These are phyloP conservation scores for Candida adriatica DNA, from an alignment of 805 yeast genomes.

Conservation along the genomic window DNA sequence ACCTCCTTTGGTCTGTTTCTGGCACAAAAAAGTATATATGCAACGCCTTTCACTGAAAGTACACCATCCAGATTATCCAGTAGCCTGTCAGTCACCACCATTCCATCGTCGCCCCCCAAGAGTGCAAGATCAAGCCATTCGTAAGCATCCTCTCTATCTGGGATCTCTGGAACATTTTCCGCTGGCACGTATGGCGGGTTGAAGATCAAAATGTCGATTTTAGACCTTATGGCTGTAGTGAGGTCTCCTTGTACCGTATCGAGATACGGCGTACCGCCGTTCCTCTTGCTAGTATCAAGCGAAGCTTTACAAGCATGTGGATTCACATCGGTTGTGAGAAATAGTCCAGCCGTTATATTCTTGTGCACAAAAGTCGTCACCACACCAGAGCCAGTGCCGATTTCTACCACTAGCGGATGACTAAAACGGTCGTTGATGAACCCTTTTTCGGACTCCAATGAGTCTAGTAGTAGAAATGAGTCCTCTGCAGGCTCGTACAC, in stretches of 20 bases:
- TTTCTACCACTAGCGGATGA: constrained; percentile 61
- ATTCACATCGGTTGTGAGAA: constrained; percentile 72
- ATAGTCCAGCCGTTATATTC: constrained; percentile 42
- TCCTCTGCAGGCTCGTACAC: constrained; percentile 97
- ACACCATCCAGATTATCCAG: constrained; percentile 46
- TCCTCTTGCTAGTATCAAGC: constrained; percentile 34
- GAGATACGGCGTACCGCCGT: constrained; percentile 26
- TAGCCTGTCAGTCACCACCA: constrained; percentile 71
- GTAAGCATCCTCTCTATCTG: constrained; percentile 40
- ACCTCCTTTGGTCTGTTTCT: constrained; percentile 74
- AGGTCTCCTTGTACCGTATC: constrained; percentile 55
- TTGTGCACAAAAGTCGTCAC: constrained; percentile 71
- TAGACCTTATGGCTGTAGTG: constrained; percentile 38
- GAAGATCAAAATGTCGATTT: constrained; percentile 71
- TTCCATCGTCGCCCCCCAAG: constrained; percentile 85
- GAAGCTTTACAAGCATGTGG: constrained; percentile 65
- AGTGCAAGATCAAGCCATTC: constrained; percentile 87
- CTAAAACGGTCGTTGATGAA: constrained; percentile 28
- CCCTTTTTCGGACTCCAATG: constrained; percentile 54
- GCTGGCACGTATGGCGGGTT: constrained; percentile 98
- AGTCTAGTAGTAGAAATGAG: constrained; percentile 75
- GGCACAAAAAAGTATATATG: constrained; percentile 88
- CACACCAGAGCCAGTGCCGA: constrained; percentile 92
- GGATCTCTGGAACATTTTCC: constrained; percentile 58
- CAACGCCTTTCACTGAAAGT: constrained; percentile 59